Evolutionary conservation across 2,329 filamentous ascomycete genomes (phyloP).

Genomic region (Corynespora cassiicola): DNA sequence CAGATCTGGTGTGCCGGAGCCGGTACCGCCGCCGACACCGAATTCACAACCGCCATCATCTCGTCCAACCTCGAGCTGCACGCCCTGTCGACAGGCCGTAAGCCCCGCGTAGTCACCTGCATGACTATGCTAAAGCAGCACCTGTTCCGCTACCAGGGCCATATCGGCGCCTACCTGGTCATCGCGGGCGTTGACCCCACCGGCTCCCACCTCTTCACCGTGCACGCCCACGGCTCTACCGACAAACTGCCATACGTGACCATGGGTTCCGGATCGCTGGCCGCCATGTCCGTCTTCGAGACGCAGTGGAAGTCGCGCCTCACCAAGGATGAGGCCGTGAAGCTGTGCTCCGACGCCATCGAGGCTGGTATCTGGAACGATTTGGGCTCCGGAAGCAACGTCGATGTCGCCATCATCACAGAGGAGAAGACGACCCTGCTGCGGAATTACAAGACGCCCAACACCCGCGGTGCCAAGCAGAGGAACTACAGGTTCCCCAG

Average conservation of each 20-base stretch:
- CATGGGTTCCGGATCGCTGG: conserved; percentile 95
- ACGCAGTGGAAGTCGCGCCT: conserved; percentile 87
- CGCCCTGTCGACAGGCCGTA: conserved; percentile 92
- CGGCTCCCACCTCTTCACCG: conserved; percentile 93
- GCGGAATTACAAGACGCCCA: conserved; percentile 92
- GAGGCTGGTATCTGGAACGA: conserved; percentile 99
- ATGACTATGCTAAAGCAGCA: conserved; percentile 99
- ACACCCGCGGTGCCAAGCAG: conserved; percentile 88
- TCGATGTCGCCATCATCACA: conserved; percentile 95
- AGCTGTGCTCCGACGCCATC: conserved; percentile 85
- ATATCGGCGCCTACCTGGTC: conserved; percentile 97
- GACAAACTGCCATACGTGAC: conserved; percentile 99
- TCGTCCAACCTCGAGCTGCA: conserved; percentile 98
- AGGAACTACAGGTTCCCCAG: conserved; percentile 89
- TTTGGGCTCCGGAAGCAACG: conserved; percentile 93
- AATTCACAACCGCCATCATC: conserved; percentile 98
- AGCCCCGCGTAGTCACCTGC: conserved; percentile 96
- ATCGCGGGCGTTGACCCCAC: conserved; percentile 97
- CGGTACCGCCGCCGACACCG: conserved; percentile 96
- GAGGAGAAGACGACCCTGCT: conserved; percentile 92
- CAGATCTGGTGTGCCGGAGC: conserved; percentile 99
- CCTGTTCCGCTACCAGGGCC: conserved; percentile 96
- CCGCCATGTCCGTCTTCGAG: conserved; percentile 98
- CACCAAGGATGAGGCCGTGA: conserved; percentile 80
- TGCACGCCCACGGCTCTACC: conserved; percentile 96